Percentiles rank a stretch among this genome's conserved stretches.
These are phyloP conservation scores for Phytopythium aichiense DNA, from an alignment of 352 stramenopile genomes.

Conservation along the genomic window DNA sequence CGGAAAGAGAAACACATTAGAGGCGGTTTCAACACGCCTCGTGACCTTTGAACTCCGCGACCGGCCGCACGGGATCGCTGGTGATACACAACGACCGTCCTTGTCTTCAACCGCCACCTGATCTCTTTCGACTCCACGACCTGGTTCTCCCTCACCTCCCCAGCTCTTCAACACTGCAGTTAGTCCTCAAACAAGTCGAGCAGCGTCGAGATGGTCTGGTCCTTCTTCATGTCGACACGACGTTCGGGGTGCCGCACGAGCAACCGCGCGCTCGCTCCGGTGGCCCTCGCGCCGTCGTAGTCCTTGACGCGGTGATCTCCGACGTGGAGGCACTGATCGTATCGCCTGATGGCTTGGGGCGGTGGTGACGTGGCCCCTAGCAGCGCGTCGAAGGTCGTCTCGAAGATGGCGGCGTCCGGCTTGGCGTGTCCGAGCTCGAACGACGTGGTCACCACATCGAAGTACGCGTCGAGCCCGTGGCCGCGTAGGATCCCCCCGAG, in stretches of 20 bases:
- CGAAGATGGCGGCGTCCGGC: constrained; percentile 53
- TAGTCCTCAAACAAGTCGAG: constrained; percentile 10
- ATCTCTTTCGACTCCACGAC: neutral
- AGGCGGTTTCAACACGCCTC: neutral
- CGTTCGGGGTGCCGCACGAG: constrained; percentile 20
- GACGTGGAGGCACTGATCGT: constrained; percentile 43
- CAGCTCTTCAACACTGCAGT: neutral
- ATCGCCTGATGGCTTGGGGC: neutral
- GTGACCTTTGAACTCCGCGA: neutral
- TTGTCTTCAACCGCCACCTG: neutral
- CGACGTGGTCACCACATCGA: constrained; percentile 57
- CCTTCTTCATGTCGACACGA: constrained; percentile 1
- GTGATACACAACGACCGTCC: neutral
- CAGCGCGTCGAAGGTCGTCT: constrained; percentile 36
- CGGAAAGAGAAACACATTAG: neutral
- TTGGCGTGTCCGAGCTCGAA: constrained; percentile 49
- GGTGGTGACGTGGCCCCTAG: neutral
- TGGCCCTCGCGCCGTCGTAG: constrained; percentile 35
- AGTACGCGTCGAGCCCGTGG: constrained; percentile 38
- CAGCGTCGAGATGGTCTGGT: constrained; percentile 33
- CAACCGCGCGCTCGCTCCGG: constrained; percentile 39
- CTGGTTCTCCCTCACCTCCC: neutral
- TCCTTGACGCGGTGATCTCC: constrained; percentile 57
- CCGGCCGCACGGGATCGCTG: neutral
- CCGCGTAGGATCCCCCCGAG: constrained; percentile 39